Conservation (phyloP, 352 stramenopile species). For the Aphanomyces cochlioides region DNA sequence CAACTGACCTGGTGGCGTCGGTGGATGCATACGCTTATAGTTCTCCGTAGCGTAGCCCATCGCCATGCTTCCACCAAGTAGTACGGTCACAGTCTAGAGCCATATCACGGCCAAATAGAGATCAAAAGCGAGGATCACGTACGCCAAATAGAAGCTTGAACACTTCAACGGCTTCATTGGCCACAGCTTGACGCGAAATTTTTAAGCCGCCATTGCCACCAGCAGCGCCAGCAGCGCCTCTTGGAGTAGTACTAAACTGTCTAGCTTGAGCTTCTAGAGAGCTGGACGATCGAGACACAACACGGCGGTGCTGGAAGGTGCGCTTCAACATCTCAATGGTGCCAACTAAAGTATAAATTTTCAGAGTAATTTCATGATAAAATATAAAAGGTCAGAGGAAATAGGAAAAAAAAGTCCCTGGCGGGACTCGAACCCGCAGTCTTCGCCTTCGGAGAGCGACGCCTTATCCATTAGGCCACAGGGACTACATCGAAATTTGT, state of each 20-base stretch:
- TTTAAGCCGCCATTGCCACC: neutral
- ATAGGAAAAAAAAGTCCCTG: conserved; percentile 12
- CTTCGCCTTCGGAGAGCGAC: conserved; percentile 24
- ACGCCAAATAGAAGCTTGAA: conserved; percentile 59
- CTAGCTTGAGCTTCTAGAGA: neutral
- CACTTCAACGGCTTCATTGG: conserved; percentile 55
- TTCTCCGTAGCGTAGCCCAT: conserved; percentile 68
- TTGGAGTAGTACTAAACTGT: neutral
- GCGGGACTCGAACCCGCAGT: conserved; percentile 25
- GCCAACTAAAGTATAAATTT: neutral
- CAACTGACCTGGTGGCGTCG: conserved; percentile 45
- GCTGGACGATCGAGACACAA: neutral
- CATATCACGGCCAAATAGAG: neutral
- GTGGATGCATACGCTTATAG: conserved; percentile 56
- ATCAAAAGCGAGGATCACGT: conserved; percentile 20
- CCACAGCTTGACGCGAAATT: conserved; percentile 46
- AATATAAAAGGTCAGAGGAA: neutral
- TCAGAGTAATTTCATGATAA: conserved; percentile 1
- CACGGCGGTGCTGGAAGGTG: neutral
- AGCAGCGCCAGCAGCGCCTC: neutral
- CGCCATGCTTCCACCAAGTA: conserved; percentile 44
- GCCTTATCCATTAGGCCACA: conserved; percentile 27
- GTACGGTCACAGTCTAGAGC: conserved; percentile 25
- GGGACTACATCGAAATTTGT: conserved; percentile 1
- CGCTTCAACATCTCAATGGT: neutral